Conservation (phyloP, 2,329 filamentous ascomycete genomes). For the Aschersonia sp. region DNA sequence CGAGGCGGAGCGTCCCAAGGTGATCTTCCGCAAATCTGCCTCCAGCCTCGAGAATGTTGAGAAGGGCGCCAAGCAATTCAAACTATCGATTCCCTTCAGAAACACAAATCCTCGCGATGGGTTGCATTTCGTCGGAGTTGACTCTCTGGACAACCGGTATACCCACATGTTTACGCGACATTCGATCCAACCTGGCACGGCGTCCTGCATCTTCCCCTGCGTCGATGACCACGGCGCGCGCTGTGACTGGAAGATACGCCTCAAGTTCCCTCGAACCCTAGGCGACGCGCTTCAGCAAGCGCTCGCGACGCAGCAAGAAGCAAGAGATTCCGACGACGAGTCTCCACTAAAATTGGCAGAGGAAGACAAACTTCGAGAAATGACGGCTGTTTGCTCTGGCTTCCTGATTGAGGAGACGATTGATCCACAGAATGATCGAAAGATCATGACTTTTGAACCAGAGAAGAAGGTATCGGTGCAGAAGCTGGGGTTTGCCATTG, state of each 20-base stretch:
- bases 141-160: conserved; percentile 66
- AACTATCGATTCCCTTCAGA: conserved; percentile 57
- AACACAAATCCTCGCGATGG: conserved; percentile 69
- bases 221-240: conserved; percentile 72
- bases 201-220: conserved; percentile 84
- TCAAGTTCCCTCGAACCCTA: conserved; percentile 74
- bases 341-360: conserved; percentile 37
- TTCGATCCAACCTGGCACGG: conserved; percentile 60
- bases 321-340: conserved; percentile 14
- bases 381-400: conserved; percentile 83
- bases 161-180: conserved; percentile 87
- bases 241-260: conserved; percentile 76
- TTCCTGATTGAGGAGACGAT: conserved; percentile 71
- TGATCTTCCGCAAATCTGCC: conserved; percentile 30
- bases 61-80: conserved; percentile 29
- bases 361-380: conserved; percentile 76
- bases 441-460: conserved; percentile 73
- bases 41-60: conserved; percentile 16
- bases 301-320: conserved; percentile 24
- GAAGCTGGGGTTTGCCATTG: conserved; percentile 85
- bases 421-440: conserved; percentile 61
- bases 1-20: conserved; percentile 22
- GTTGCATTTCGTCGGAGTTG: conserved; percentile 79
- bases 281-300: conserved; percentile 55
- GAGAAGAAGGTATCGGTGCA: conserved; percentile 64